phyloP scores from a whole-genome alignment of 2,329 filamentous ascomycete species.

The Colletotrichum chlorophyti region DNA sequence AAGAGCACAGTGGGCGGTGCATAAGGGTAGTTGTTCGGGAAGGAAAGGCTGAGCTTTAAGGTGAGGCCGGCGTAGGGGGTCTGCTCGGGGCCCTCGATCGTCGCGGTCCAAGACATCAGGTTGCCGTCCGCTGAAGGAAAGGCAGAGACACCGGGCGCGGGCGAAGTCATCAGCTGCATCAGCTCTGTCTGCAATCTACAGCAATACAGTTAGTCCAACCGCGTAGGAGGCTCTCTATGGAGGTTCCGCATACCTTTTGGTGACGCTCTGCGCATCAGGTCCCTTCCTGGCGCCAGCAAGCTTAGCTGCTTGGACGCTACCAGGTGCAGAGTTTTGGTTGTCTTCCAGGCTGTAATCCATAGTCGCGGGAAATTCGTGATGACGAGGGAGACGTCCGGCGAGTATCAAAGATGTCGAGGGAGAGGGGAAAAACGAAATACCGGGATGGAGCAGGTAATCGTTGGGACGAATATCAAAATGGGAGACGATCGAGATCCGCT shows the following conservation, averaged over 20 bases:
- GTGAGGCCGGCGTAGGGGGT: conserved; percentile 89
- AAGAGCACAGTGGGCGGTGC: conserved; percentile 90
- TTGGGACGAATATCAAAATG: no score
- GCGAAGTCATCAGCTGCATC: conserved; percentile 97
- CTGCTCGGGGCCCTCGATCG: conserved; percentile 87
- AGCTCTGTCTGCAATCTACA: conserved; percentile 91
- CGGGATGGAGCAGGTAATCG: conserved; percentile 3
- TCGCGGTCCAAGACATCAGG: conserved; percentile 90
- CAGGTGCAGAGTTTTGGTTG: conserved; percentile 72
- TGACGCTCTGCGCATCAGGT: conserved; percentile 75
- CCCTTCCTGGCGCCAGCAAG: conserved; percentile 62
- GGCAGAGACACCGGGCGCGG: conserved; percentile 91
- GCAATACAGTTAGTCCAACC: conserved; percentile 3
- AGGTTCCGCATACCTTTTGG: conserved; percentile 69
- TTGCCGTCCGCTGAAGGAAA: conserved; percentile 92
- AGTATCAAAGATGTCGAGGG: not conserved
- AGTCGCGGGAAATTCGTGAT: conserved; percentile 3
- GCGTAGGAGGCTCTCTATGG: conserved; percentile 18
- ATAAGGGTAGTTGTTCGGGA: conserved; percentile 94
- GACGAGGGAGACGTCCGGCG: no score
- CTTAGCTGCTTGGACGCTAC: conserved; percentile 67
- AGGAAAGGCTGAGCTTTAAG: conserved; percentile 91
- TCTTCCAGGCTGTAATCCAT: conserved; percentile 59
- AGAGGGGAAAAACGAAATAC: not conserved
- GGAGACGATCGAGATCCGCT: no score